Evolutionary conservation across 345 rosid genomes (phyloP).

Genomic region (Eucalyptus fibrosa): DNA sequence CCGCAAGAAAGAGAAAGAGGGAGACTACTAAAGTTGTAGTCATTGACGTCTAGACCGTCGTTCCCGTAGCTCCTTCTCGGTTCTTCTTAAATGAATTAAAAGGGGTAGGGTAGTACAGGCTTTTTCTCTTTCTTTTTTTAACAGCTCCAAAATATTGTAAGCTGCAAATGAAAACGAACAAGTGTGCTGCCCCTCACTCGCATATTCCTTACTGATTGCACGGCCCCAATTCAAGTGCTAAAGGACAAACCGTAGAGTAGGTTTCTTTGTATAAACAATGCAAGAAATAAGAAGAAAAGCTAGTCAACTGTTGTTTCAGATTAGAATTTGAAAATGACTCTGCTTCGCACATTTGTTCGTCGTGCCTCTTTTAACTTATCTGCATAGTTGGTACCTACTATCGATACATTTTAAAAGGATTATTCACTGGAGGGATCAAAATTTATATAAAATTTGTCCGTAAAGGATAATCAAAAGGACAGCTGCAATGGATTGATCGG

Average conservation of each 20-base stretch:
- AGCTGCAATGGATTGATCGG: neutral
- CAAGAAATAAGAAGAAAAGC: neutral
- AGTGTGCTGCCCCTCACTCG: neutral
- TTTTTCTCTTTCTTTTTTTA: neutral
- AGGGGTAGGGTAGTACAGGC: neutral
- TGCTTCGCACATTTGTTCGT: neutral
- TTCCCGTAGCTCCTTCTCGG: neutral
- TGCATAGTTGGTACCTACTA: neutral
- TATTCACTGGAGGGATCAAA: neutral
- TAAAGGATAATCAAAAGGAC: neutral
- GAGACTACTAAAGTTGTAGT: neutral
- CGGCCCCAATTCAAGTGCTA: neutral
- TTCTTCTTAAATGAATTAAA: neutral
- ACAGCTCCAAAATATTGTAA: neutral
- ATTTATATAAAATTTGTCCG: neutral
- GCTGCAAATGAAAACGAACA: neutral
- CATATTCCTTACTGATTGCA: neutral
- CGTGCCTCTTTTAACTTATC: neutral
- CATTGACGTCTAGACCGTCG: neutral
- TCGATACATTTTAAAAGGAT: neutral
- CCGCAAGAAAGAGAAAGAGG: neutral
- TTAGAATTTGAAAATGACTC: neutral
- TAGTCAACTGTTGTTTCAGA: neutral
- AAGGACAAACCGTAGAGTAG: neutral
- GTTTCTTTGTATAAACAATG: neutral